A percentile compares a stretch with the other conserved stretches of the same genome.
Conservation (phyloP, 805 yeast species). For the Candida boidinii region DNA sequence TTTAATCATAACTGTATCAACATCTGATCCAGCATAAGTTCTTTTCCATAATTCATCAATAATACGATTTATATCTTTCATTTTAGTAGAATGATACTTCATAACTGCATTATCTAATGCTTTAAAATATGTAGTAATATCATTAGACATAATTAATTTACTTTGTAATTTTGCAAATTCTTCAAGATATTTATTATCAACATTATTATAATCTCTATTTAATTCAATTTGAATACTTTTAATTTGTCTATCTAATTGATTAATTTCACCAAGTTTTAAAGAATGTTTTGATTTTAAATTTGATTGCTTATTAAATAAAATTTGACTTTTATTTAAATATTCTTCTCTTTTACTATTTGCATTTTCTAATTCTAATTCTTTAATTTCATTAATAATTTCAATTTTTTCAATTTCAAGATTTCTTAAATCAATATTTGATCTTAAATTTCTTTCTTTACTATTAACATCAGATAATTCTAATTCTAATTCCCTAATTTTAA, state of each 20-base stretch:
- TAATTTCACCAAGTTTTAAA: conserved; percentile 76
- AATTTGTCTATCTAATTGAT: conserved; percentile 72
- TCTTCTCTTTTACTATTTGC: conserved; percentile 54
- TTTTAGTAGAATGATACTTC: conserved; percentile 83
- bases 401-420: conserved; percentile 31
- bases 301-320: conserved; percentile 43
- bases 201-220: conserved; percentile 58
- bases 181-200: conserved; percentile 52
- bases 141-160: conserved; percentile 67
- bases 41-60: conserved; percentile 89
- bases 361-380: conserved; percentile 38
- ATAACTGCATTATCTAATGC: conserved; percentile 91
- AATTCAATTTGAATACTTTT: conserved; percentile 48
- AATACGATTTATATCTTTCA: conserved; percentile 85
- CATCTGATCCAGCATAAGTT: conserved; percentile 93
- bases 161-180: conserved; percentile 77
- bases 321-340: conserved; percentile 49
- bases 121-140: conserved; percentile 69
- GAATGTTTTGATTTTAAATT: conserved; percentile 56
- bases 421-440: conserved; percentile 56
- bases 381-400: conserved; percentile 30
- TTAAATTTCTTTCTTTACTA: conserved; percentile 52
- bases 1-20: conserved; percentile 78
- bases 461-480: conserved; percentile 45
- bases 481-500: conserved; percentile 21